These are phyloP conservation scores for Aspergillus tamarii DNA, from an alignment of 2,329 filamentous ascomycete genomes.

Conservation along the genomic window DNA sequence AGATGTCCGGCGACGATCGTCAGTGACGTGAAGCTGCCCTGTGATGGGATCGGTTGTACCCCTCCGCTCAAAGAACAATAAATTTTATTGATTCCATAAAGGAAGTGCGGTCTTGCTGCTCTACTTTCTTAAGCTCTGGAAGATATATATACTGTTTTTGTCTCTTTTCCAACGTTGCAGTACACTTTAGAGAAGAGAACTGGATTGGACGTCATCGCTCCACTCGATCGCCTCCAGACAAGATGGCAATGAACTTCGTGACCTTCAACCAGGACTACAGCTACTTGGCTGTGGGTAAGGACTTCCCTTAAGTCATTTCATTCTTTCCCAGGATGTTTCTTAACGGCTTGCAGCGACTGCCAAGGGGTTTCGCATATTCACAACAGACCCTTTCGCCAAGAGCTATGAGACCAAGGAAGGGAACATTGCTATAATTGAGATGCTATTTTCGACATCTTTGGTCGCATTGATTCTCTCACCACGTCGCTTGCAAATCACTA, in stretches of 20 bases:
- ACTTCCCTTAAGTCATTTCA: constrained; percentile 13
- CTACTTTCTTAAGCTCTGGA: not conserved
- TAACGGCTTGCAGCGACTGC: constrained; percentile 69
- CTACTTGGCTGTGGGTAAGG: constrained; percentile 87
- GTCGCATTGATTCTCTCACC: constrained; percentile 93
- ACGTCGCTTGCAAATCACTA: constrained; percentile 90
- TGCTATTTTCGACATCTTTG: constrained; percentile 97
- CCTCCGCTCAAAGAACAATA: constrained; percentile 18
- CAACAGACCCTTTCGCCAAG: constrained; percentile 93
- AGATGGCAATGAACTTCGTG: constrained; percentile 90
- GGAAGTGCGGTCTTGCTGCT: not conserved
- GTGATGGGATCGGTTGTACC: constrained; percentile 24
- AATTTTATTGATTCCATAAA: not conserved
- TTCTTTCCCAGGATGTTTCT: constrained; percentile 11
- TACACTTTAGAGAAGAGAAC: not conserved
- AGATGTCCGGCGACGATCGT: constrained; percentile 21
- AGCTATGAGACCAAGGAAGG: constrained; percentile 93
- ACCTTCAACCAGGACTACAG: constrained; percentile 99
- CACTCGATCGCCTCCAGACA: constrained; percentile 25
- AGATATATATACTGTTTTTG: constrained; percentile 1
- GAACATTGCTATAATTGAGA: constrained; percentile 95
- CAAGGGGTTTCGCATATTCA: constrained; percentile 93
- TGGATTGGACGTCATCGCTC: constrained; percentile 13
- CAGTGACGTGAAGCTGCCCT: constrained; percentile 20
- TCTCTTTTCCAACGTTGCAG: not conserved